These are phyloP conservation scores for Termitomyces sp. DNA, from an alignment of 768 basidiomycete genomes.

Conservation along the genomic window DNA sequence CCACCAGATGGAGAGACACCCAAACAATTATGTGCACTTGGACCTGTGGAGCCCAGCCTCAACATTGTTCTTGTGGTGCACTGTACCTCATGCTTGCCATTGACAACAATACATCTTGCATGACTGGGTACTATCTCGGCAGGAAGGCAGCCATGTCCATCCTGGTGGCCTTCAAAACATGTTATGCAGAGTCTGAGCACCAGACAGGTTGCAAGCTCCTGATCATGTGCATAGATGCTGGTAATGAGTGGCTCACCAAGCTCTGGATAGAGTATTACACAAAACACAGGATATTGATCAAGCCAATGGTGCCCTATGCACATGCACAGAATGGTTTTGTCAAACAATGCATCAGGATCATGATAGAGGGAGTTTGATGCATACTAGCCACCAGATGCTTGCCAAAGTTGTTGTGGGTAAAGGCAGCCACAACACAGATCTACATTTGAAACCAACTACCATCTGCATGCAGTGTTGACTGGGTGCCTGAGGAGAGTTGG, in stretches of 20 bases:
- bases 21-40: background rate
- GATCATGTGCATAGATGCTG: background rate
- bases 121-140: background rate
- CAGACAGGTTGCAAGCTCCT: background rate
- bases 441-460: background rate
- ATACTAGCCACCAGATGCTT: no score
- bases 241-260: background rate
- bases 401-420: no score
- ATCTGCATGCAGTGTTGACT: background rate
- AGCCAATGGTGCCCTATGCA: background rate
- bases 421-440: background rate
- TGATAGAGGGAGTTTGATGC: background rate
- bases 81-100: background rate
- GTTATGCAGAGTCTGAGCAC: background rate
- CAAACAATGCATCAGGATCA: background rate
- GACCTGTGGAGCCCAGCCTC: background rate
- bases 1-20: background rate
- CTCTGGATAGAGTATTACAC: background rate
- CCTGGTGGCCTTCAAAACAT: background rate
- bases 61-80: background rate
- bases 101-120: background rate
- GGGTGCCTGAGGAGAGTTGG: background rate
- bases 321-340: background rate
- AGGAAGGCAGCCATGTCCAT: background rate
- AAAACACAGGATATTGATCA: constrained; percentile 5